These are phyloP conservation scores for Rhizopogon salebrosus DNA, from an alignment of 768 basidiomycete genomes.

Conservation along the genomic window DNA sequence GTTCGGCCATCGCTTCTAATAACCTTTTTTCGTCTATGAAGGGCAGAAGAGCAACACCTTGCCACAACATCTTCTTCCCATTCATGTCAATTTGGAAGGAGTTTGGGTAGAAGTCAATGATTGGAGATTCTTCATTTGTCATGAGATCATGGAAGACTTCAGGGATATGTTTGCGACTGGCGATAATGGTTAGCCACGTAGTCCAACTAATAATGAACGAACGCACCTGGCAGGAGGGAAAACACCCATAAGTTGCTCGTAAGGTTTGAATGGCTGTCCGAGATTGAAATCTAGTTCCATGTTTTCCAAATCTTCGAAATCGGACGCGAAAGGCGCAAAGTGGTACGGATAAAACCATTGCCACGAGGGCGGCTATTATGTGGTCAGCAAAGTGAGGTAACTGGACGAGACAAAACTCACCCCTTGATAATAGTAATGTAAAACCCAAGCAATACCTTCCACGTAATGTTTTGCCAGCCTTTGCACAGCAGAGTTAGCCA, in stretches of 20 bases:
- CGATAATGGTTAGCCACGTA: neutral
- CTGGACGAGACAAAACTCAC: conserved; percentile 38
- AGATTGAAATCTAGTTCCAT: conserved; percentile 77
- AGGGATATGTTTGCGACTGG: conserved; percentile 86
- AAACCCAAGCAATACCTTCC: conserved; percentile 93
- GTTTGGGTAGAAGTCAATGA: conserved; percentile 91
- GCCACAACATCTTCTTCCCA: conserved; percentile 99
- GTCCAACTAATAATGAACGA: neutral
- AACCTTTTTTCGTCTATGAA: conserved; percentile 89
- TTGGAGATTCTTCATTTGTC: conserved; percentile 82
- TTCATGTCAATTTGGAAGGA: conserved; percentile 99
- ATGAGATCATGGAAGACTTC: conserved; percentile 81
- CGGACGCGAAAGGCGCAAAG: conserved; percentile 96
- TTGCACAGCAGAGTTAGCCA: conserved; percentile 4
- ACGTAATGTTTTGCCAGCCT: conserved; percentile 84
- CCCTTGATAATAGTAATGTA: conserved; percentile 98
- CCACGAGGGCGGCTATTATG: conserved; percentile 80
- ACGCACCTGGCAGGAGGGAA: conserved; percentile 88
- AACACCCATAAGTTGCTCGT: conserved; percentile 97
- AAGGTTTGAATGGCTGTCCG: conserved; percentile 92
- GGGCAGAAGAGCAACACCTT: conserved; percentile 93
- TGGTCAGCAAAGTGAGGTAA: conserved; percentile 3
- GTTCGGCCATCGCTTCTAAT: conserved; percentile 73
- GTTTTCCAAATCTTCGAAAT: conserved; percentile 75
- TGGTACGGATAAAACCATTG: conserved; percentile 99